These are phyloP conservation scores for Aspergillus hiratsukae DNA, from an alignment of 2,329 filamentous ascomycete species.

Conservation along the genomic window DNA sequence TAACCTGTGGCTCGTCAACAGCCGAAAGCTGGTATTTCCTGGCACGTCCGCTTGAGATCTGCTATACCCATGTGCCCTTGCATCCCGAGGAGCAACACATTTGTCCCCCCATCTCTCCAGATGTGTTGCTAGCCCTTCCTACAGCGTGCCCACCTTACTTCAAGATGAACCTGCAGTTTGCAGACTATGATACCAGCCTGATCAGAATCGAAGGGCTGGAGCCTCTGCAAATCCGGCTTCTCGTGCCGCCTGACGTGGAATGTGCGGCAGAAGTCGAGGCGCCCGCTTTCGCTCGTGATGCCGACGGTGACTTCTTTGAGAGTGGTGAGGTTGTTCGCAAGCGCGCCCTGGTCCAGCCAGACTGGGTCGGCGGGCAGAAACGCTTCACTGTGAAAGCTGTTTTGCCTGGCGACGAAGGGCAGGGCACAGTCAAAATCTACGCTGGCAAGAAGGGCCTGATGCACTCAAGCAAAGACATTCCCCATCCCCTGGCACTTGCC, in stretches of 20 bases:
- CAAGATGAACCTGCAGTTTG: slow-evolving; percentile 71
- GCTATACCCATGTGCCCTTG: slow-evolving; percentile 92
- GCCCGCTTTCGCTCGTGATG: slow-evolving; percentile 71
- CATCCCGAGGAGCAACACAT: slow-evolving; percentile 87
- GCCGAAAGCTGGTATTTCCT: slow-evolving; percentile 95
- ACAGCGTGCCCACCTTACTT: slow-evolving; percentile 86
- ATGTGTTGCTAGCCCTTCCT: slow-evolving; percentile 80
- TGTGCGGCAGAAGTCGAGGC: slow-evolving; percentile 89
- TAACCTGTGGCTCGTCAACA: slow-evolving; percentile 61
- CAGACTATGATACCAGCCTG: slow-evolving; percentile 86
- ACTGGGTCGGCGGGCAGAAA: slow-evolving; percentile 84
- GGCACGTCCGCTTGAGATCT: slow-evolving; percentile 79
- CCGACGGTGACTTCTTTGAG: slow-evolving; percentile 89
- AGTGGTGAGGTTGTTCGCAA: slow-evolving; percentile 83
- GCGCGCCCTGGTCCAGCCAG: slow-evolving; percentile 80
- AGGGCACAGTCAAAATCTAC: slow-evolving; percentile 83
- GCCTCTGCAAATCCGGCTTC: slow-evolving; percentile 83
- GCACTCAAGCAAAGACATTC: slow-evolving; percentile 96
- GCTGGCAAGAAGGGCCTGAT: slow-evolving; percentile 91
- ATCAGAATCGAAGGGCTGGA: slow-evolving; percentile 86
- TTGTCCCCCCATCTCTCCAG: slow-evolving; percentile 78
- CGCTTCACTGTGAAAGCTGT: slow-evolving; percentile 91
- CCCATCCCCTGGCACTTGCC: slow-evolving; percentile 82
- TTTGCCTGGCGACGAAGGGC: slow-evolving; percentile 85
- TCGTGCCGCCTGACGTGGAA: slow-evolving; percentile 85